Evolutionary conservation across 2,329 filamentous ascomycete species (phyloP).

Genomic region (Blastomyces gilchristii): DNA sequence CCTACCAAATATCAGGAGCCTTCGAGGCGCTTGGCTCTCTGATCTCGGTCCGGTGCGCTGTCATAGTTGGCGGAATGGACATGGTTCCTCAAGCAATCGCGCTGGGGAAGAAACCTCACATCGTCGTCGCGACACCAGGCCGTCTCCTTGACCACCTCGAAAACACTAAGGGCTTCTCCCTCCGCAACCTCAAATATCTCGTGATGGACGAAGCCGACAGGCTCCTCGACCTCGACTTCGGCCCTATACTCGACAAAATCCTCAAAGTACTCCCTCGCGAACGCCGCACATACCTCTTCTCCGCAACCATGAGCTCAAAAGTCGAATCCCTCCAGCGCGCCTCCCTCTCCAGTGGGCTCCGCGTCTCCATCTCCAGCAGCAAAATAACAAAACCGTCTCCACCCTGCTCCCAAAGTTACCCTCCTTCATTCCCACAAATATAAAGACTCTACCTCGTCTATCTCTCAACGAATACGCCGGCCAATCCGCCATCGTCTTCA

Average conservation of each 20-base stretch:
- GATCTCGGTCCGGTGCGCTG: constrained; percentile 76
- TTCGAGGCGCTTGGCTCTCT: constrained; percentile 80
- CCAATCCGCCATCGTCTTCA: constrained; percentile 83
- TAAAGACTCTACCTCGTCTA: constrained; percentile 87
- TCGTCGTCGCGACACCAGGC: constrained; percentile 85
- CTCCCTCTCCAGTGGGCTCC: constrained; percentile 64
- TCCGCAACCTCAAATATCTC: constrained; percentile 71
- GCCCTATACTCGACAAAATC: constrained; percentile 84
- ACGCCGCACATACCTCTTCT: constrained; percentile 76
- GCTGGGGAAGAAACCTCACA: constrained; percentile 89
- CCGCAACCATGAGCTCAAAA: constrained; percentile 86
- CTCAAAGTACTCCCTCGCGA: constrained; percentile 76
- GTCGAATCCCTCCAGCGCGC: constrained; percentile 88
- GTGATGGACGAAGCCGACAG: constrained; percentile 94
- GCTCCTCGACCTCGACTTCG: constrained; percentile 87
- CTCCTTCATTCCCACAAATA: constrained; percentile 74
- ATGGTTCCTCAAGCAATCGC: constrained; percentile 89
- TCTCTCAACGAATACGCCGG: constrained; percentile 78
- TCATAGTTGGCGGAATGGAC: constrained; percentile 87
- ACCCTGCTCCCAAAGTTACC: constrained; percentile 73
- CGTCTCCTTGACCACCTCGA: constrained; percentile 84
- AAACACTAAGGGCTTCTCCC: constrained; percentile 90
- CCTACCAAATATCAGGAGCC: constrained; percentile 77
- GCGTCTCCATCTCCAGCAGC: constrained; percentile 68
- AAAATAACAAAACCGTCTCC: constrained; percentile 87